Base-by-base conservation (phyloP, 2,329 filamentous ascomycete genomes). In the Fusarium sp. region DNA sequence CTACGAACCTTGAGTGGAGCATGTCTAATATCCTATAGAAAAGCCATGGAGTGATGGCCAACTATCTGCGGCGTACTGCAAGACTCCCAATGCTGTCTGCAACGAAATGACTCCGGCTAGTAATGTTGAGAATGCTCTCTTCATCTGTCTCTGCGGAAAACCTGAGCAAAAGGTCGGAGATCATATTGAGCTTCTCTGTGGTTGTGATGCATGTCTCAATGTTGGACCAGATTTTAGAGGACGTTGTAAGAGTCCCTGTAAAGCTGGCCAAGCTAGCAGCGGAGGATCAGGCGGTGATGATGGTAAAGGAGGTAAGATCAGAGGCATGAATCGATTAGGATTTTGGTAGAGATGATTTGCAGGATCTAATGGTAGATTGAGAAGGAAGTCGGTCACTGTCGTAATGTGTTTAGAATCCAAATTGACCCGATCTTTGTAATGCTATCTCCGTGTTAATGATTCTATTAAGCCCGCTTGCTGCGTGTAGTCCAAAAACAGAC, bases 121-220 rank as follows among this genome's bases (percentile, higher is more conserved):
- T 4, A 73, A 79, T 23, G 63, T 80, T 34, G 69, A 74, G 10
- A 74, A 76, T 8, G 78, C 79, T 19, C 67, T 82, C 2, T 82
- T 77, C 62, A 79, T 82, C 54, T 82, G 81, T 48, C 77, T 82
- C 44, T 82, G 81, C 49, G 74, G 77, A 2, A 69, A 75, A 30
- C 58, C 69, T 3, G 74, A 78, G 9, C 77, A 80, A 57, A 67
- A 78, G 16, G 57, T 77, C 14, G 80, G 80, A 12, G 74, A 75
- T 26, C 58, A 75, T 58, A 65, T 82, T 41, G 77, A 82, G 30
- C 74, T 82, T n/a, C 55, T 82, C 12, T 81, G 80, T 58, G 77
- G 79, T 4, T 82, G 81, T 58, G 79, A 81, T 54, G 77, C 74
- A 56, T 82, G 81, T 60, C 73, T 82, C 39, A 79, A 81, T 39